Percentiles rank a stretch among this genome's conserved stretches.
phyloP scores from a whole-genome alignment of 257 asterid species.

The Thymus quinquecostatus region DNA sequence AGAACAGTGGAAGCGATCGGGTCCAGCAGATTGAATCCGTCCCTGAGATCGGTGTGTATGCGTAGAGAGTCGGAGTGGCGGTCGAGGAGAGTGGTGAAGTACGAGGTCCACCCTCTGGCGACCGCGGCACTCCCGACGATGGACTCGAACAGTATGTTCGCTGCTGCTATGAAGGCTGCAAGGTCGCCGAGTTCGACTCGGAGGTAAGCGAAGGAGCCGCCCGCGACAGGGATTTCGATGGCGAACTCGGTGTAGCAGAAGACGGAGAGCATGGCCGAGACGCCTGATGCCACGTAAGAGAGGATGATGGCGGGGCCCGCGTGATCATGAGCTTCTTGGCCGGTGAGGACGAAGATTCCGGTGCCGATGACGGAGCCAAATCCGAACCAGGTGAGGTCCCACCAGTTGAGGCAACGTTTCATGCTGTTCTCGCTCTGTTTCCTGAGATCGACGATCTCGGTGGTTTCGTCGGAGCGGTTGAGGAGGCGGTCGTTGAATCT shows the following conservation, averaged over 20 bases:
- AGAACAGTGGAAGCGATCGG: constrained; percentile 58
- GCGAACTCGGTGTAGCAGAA: constrained; percentile 72
- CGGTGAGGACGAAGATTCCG: constrained; percentile 65
- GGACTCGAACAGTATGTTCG: constrained; percentile 62
- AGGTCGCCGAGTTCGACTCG: constrained; percentile 67
- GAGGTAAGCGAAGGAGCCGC: constrained; percentile 64
- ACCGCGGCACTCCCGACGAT: constrained; percentile 61
- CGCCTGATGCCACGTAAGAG: constrained; percentile 60
- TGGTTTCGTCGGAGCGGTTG: constrained; percentile 49
- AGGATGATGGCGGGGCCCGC: constrained; percentile 66
- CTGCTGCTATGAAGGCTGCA: constrained; percentile 61
- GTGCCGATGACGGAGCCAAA: constrained; percentile 76
- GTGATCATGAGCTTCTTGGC: constrained; percentile 63
- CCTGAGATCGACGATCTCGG: constrained; percentile 50
- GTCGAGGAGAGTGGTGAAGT: constrained; percentile 60
- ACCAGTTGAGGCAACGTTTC: constrained; percentile 73
- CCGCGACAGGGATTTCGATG: constrained; percentile 60
- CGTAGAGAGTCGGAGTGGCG: constrained; percentile 51
- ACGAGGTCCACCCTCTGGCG: constrained; percentile 67
- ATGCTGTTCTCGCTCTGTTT: constrained; percentile 63
- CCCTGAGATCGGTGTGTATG: constrained; percentile 44
- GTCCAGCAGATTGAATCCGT: constrained; percentile 49
- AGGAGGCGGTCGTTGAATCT: constrained; percentile 56
- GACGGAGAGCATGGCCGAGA: constrained; percentile 69
- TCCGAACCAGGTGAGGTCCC: constrained; percentile 75